A percentile compares a stretch with the other conserved stretches of the same genome.
Evolutionary conservation across 768 basidiomycete species (phyloP).

Genomic region (Albatrellus ellisii): DNA sequence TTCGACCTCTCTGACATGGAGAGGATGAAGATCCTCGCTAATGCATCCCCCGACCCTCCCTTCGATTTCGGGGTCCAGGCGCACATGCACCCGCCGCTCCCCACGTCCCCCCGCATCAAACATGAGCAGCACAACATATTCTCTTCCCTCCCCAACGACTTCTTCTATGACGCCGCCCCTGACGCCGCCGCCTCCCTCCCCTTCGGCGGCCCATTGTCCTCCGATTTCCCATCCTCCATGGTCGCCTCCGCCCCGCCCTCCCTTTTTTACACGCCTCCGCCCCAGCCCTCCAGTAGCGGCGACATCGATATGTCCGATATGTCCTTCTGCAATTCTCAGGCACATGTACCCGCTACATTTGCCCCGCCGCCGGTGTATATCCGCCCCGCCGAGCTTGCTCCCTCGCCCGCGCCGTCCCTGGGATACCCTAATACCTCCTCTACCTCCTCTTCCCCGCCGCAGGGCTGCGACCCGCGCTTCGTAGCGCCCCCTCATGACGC

Average conservation of each 20-base stretch:
- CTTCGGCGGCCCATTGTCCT: background rate
- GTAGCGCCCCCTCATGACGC: background rate
- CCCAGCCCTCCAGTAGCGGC: background rate
- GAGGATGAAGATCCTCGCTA: background rate
- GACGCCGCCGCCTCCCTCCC: background rate
- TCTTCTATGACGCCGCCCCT: background rate
- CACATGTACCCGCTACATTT: background rate
- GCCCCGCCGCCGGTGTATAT: background rate
- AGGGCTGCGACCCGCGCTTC: background rate
- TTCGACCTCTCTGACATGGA: background rate
- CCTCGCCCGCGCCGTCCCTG: background rate
- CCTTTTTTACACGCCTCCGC: background rate
- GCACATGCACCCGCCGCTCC: background rate
- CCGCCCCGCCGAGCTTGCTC: conserved; percentile 1
- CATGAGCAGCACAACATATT: background rate
- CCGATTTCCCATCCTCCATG: background rate
- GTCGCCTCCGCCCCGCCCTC: background rate
- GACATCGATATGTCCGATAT: conserved; percentile 1
- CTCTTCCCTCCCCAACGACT: background rate
- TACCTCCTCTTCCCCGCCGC: background rate
- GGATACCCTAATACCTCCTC: background rate
- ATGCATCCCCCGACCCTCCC: background rate
- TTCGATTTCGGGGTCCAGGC: background rate
- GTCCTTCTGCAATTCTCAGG: background rate
- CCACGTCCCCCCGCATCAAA: background rate